A percentile compares a stretch with the other conserved stretches of the same genome.
phyloP scores from a whole-genome alignment of 345 rosid species.

The Citrus trifoliata region DNA sequence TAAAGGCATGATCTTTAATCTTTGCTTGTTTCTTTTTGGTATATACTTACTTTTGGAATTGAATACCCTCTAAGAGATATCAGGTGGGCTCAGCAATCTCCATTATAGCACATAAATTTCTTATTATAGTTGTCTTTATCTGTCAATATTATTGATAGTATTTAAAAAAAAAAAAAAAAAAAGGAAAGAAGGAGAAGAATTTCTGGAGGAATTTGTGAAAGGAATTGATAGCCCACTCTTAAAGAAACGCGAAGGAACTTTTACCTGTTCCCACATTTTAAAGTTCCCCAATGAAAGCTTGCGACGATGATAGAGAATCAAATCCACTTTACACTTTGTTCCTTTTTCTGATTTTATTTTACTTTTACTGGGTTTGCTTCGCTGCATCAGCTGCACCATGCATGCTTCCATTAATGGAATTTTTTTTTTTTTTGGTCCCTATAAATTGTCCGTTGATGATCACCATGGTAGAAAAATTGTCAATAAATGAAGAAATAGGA shows the following conservation, averaged over 20 bases:
- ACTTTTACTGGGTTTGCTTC: no score
- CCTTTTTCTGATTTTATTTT: background rate
- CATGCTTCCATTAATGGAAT: no score
- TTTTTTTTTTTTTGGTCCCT: no score
- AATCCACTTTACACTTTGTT: background rate
- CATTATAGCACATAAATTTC: background rate
- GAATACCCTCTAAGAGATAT: background rate
- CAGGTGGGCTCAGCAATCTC: background rate
- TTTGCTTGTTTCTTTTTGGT: slow-evolving; percentile 9
- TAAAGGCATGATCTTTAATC: slow-evolving; percentile 11
- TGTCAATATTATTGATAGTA: background rate
- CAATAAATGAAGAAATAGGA: no score
- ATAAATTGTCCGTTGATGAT: no score
- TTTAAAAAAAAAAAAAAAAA: background rate
- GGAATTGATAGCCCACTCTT: slow-evolving; percentile 16
- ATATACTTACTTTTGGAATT: slow-evolving; percentile 13
- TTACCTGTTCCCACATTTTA: slow-evolving; percentile 4
- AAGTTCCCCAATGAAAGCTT: slow-evolving; percentile 12
- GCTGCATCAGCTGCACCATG: no score
- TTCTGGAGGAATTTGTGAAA: slow-evolving; percentile 5
- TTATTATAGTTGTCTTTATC: background rate
- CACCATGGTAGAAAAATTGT: no score
- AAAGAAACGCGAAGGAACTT: slow-evolving; percentile 18
- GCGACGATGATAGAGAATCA: background rate
- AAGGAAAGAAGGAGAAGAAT: no score